Base-by-base conservation (phyloP, 192 early-diverging fungal genomes). In the Dissophora ornata region DNA sequence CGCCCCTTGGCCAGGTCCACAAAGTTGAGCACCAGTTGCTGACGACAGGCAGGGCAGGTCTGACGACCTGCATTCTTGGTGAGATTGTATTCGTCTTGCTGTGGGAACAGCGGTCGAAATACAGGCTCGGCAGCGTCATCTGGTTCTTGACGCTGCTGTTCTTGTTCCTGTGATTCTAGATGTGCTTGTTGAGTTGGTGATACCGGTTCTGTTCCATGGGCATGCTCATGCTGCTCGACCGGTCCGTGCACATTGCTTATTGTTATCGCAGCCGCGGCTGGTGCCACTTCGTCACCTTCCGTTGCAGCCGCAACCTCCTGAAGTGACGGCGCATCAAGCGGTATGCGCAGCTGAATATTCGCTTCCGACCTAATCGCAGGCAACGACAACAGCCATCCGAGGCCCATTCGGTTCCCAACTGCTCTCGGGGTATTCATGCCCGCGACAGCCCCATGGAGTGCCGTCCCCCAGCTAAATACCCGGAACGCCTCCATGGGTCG, bases 401-500 rank as follows among this genome's bases (percentile, higher is more conserved):
- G 57, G 8, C 71, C 51, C n/a, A 65, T 57, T 15, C 63, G 71
- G 38, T 53, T 52, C 1, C 62, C 63, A n/a, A 66, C 21, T 15
- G 30, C 44, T 2, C 57, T 29, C 21, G 50, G 29, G 3, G 56
- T 48, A 10, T 36, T 26, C 57, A 75, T 75, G 13, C 63, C 63
- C 22, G 73, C 73, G 29, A 77, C 73, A 1, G 73, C 73, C 5
- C 64, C 58, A 19, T 67, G 73, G 3, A 77, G 29, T 1, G 73
- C 61, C 9, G 73, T 67, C 4, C 73, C 65, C 73, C 73, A 77
- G 18, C 22, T 59, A 15, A 77, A 61, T 36, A 77, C 53, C 18
- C 64, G 25, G 45, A 77, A 77, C 13, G 65, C 64, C 33, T 77
- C 64, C 73, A 77, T 77, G n/a, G 73, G 73, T 34, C 65, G 57